A percentile compares a stretch with the other conserved stretches of the same genome.
Conservation (phyloP, 208 protist species). For the Ichthyophonus hoferi region DNA sequence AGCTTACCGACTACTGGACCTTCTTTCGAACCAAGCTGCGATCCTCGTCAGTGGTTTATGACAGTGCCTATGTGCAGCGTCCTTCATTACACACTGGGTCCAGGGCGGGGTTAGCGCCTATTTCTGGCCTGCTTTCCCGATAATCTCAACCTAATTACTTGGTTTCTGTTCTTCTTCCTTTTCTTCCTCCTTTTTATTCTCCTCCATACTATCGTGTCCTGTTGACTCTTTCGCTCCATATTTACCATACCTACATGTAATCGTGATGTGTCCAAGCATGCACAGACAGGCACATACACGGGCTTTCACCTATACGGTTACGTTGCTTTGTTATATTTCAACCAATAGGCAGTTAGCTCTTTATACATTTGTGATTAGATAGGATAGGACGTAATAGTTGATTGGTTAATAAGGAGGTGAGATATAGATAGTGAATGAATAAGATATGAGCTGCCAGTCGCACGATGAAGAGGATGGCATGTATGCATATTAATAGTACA, state of each 20-base stretch:
- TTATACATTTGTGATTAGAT: too few relatives aligned
- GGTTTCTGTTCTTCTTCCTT: background rate
- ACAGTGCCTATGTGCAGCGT: background rate
- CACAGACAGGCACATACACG: too few relatives aligned
- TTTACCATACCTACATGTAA: background rate
- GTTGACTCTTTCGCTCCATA: background rate
- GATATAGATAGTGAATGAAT: too few relatives aligned
- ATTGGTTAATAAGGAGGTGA: too few relatives aligned
- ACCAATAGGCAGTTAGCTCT: too few relatives aligned
- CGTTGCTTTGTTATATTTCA: too few relatives aligned
- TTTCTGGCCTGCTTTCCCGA: background rate
- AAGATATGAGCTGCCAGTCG: too few relatives aligned
- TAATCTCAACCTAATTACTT: background rate
- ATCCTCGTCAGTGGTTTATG: background rate
- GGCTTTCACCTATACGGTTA: too few relatives aligned
- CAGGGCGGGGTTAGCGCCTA: background rate
- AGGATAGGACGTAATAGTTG: too few relatives aligned
- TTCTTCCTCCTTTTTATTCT: background rate
- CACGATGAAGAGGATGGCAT: too few relatives aligned
- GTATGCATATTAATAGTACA: too few relatives aligned
- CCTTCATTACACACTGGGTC: background rate
- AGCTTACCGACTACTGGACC: background rate
- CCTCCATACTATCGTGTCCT: background rate
- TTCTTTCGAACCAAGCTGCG: background rate
- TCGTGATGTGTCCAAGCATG: background rate